These are phyloP conservation scores for Metarhizium guizhouense DNA, from an alignment of 2,329 filamentous ascomycete genomes.

Conservation along the genomic window DNA sequence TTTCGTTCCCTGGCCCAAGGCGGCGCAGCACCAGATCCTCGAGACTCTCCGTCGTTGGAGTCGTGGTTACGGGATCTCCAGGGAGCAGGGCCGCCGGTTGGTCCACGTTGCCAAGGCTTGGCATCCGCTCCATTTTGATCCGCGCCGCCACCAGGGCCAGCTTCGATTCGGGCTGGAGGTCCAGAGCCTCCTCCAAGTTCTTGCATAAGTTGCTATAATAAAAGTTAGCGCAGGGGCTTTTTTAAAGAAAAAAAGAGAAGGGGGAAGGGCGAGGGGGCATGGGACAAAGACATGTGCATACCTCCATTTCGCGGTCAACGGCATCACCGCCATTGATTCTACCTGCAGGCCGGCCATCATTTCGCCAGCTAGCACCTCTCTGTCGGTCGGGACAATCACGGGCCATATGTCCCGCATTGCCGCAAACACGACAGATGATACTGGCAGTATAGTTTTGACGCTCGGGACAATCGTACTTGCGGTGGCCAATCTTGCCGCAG, in stretches of 20 bases:
- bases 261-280: not conserved
- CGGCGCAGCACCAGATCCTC: constrained; percentile 39
- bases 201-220: constrained; percentile 80
- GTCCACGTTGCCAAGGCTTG: constrained; percentile 84
- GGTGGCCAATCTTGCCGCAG: constrained; percentile 96
- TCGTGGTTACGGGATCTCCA: constrained; percentile 57
- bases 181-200: constrained; percentile 74
- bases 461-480: constrained; percentile 97
- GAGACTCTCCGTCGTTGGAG: constrained; percentile 34
- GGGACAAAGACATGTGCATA: constrained; percentile 33
- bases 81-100: constrained; percentile 74
- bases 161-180: constrained; percentile 76
- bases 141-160: constrained; percentile 52
- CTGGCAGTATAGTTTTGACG: constrained; percentile 98
- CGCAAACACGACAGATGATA: constrained; percentile 97
- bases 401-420: constrained; percentile 96
- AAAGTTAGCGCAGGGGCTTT: constrained; percentile 29
- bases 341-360: constrained; percentile 54
- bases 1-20: constrained; percentile 56
- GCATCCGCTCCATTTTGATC: constrained; percentile 49
- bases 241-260: not conserved
- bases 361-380: constrained; percentile 86
- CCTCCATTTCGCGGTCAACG: constrained; percentile 91
- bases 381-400: constrained; percentile 94
- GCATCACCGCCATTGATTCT: constrained; percentile 70